phyloP scores from a whole-genome alignment of 257 asterid species.

The Solanum etuberosum region DNA sequence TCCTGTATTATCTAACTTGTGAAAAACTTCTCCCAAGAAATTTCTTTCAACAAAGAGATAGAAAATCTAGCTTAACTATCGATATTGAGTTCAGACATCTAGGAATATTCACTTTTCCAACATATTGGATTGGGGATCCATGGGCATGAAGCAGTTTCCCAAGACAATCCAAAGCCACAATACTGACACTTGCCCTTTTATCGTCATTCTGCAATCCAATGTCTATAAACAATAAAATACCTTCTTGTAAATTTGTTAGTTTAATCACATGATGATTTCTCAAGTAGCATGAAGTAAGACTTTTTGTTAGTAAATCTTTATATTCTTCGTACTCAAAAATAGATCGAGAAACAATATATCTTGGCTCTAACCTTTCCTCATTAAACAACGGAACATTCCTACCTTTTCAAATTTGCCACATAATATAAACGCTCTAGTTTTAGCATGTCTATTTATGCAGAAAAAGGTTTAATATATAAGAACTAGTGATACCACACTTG shows the following conservation, averaged over 20 bases:
- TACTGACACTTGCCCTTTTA: neutral
- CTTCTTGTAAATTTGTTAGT: too few relatives aligned
- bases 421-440: too few relatives aligned
- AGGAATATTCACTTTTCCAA: too few relatives aligned
- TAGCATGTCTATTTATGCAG: too few relatives aligned
- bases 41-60: too few relatives aligned
- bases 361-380: neutral
- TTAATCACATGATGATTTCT: neutral
- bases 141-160: neutral
- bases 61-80: too few relatives aligned
- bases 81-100: too few relatives aligned
- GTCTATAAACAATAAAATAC: neutral
- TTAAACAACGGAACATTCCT: neutral
- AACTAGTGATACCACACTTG: too few relatives aligned
- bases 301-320: too few relatives aligned
- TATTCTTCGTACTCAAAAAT: neutral
- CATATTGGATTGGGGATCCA: neutral
- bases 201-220: neutral
- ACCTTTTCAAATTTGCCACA: neutral
- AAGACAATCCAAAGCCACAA: neutral
- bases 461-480: too few relatives aligned
- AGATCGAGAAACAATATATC: neutral
- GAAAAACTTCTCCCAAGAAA: too few relatives aligned
- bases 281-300: neutral
- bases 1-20: too few relatives aligned